These are phyloP conservation scores for Lantana camara DNA, from an alignment of 257 asterid species.

Conservation along the genomic window DNA sequence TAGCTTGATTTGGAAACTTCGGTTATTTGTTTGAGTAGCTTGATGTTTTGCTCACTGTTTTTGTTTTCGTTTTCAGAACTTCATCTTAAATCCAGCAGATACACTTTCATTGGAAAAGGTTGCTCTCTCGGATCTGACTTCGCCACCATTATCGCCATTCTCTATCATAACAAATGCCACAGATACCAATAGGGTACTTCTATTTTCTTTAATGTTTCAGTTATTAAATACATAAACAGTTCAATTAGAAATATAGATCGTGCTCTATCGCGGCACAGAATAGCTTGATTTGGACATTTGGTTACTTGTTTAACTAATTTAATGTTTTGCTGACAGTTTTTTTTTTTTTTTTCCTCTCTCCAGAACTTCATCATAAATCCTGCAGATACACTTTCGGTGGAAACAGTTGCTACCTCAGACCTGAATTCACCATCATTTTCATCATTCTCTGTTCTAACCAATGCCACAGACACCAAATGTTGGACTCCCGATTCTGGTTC, in stretches of 20 bases:
- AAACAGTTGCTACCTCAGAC: conserved; percentile 33
- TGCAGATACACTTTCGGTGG: conserved; percentile 31
- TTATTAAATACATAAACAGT: not conserved
- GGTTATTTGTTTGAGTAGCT: conserved; percentile 10
- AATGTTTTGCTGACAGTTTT: not conserved
- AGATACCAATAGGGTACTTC: not conserved
- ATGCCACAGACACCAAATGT: conserved; percentile 12
- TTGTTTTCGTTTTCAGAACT: conserved; percentile 42
- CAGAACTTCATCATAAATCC: conserved; percentile 40
- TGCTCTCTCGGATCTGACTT: conserved; percentile 40
- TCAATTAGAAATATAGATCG: conserved; percentile 9
- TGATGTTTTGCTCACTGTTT: not conserved
- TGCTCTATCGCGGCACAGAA: not conserved
- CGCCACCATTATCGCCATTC: conserved; percentile 35
- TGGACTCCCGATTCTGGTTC: conserved; percentile 22
- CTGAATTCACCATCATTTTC: conserved; percentile 41
- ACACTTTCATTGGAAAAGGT: conserved; percentile 30
- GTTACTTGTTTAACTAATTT: conserved; percentile 11
- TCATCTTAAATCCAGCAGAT: conserved; percentile 28
- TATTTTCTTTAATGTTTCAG: conserved; percentile 18
- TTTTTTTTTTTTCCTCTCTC: conserved; percentile 20
- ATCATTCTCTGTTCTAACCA: conserved; percentile 33
- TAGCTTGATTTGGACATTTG: not conserved
- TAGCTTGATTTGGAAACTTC: not conserved
- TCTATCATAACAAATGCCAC: conserved; percentile 31